Evolutionary conservation across 805 yeast species (phyloP), one percentile per base, ranked within the genome.

Genomic region (Metschnikowia sp.): DNA sequence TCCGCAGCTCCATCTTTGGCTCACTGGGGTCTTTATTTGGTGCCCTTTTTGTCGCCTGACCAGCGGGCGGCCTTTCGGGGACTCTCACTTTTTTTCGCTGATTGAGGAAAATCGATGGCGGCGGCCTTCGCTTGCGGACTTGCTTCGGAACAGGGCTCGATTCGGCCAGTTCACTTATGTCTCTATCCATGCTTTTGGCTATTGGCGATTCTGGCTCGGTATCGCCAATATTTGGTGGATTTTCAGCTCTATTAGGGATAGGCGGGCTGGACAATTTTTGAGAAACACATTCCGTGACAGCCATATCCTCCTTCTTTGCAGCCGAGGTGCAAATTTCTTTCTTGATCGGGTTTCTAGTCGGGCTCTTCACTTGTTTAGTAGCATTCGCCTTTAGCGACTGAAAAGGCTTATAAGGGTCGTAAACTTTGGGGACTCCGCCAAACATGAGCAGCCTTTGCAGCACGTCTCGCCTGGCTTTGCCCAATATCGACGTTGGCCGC

Each of bases 391-490:
- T 30, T 8, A n/a, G 38, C 11, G 35, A 3, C 32, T 48, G 45
- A 36, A 48, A 51, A 2, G 42, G 47, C 30, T 42, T 35, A 39
- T 30, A 56, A 8, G 50, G 58, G 40, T 39, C 58, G 42, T 38
- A 40, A 39, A 15, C 38, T 37, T 35, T 40, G 10, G 10, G n/a
- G 5, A 39, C 26, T 15, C 45, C 49, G 32, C 49, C 49, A 38
- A 71, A 71, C 65, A 69, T 68, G 34, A 64, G 51, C 33, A 64
- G 59, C 37, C 77, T 54, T 40, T 55, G 53, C 53, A 62, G 68
- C n/a, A 68, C 48, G n/a, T 72, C 76, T 37, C 55, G 55, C 48
- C 60, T 58, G 11, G 72, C 76, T 51, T 63, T 65, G 33, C 62
- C 64, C 44, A 72, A 51, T 18, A 72, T 72, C 8, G 70, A 57